Conservation (phyloP, 306 rosid genomes). For the Senna tora region DNA sequence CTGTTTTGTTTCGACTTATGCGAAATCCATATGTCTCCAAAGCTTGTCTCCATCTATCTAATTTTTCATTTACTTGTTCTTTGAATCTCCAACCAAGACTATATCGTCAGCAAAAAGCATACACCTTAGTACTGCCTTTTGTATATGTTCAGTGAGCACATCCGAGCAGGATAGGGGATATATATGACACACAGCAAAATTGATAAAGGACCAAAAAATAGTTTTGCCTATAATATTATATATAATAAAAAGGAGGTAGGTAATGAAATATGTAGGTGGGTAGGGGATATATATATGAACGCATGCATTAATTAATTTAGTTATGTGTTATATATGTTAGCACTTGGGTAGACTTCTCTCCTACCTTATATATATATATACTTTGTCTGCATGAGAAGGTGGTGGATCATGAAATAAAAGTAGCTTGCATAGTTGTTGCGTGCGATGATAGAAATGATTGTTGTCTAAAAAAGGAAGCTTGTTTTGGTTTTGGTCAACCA, state of each 20-base stretch:
- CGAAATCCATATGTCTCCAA: too few species aligned
- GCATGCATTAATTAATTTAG: not conserved
- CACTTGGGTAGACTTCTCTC: not conserved
- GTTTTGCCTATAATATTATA: too few species aligned
- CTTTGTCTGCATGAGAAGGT: conserved; percentile 42
- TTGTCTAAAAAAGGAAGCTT: conserved; percentile 35
- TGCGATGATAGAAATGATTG: conserved; percentile 44
- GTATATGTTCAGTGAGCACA: too few species aligned
- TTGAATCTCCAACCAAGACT: too few species aligned
- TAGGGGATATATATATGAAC: not conserved
- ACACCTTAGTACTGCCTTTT: too few species aligned
- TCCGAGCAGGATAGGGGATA: too few species aligned
- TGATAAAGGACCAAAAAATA: too few species aligned
- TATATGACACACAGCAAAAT: too few species aligned
- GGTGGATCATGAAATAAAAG: not conserved
- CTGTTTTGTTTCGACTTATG: too few species aligned
- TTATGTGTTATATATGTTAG: not conserved
- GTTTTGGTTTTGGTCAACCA: conserved; percentile 45
- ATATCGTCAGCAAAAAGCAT: too few species aligned
- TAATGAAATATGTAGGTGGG: not conserved
- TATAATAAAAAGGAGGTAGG: not conserved
- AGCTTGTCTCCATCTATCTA: too few species aligned
- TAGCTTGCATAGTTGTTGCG: conserved; percentile 29
- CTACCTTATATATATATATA: not conserved
- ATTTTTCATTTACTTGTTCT: too few species aligned